Base-by-base conservation (phyloP, 1,284 basidiomycete species). In the Boletus semigastroideus region DNA sequence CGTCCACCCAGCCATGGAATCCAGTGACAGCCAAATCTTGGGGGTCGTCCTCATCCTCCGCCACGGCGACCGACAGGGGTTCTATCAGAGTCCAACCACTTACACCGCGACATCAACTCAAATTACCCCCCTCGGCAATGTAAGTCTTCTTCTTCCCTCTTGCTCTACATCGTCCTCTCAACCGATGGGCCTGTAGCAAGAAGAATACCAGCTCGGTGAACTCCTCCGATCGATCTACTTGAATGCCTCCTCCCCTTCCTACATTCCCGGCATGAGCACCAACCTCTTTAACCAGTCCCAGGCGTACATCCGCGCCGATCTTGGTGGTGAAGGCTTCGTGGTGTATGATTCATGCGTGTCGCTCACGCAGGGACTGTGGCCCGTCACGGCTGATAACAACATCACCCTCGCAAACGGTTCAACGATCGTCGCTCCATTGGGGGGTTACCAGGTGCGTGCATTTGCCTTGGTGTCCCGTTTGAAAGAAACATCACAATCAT, bases 41-140 rank as follows among this genome's bases (percentile, higher is more conserved):
- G 84, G 84, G 49, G 78, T 80, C 48, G 76, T 87, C 55, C 70
- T 85, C 52, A 63, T 87, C 55, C 75, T 80, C 45, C 80, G 85
- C 47, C 84, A 87, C 50, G 86, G 84, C 30, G 86, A 87, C 64
- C 75, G 82, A 40, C 71, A 69, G 48, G 78, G 73, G 9, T 88
- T 85, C 62, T 86, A 82, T 67, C 88, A 90, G 63, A 67, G 76
- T 62, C 83, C 86, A n/a, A 68, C 69, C 28, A 82, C 78, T 9
- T 92, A 93, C 70, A 72, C 79, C 12, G 76, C 86, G 6, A 76
- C 78, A 8, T 72, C 75, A 41, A 91, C 90, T 10, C 74, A 77
- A 51, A 82, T 92, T 59, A 94, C 91, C 1, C 82, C 90, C 16
- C 76, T 93, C 27, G 91, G 91, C 44, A 86, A 84, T 65, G 86